These are phyloP conservation scores for Brassica cretica DNA, from an alignment of 345 rosid genomes.

Conservation along the genomic window DNA sequence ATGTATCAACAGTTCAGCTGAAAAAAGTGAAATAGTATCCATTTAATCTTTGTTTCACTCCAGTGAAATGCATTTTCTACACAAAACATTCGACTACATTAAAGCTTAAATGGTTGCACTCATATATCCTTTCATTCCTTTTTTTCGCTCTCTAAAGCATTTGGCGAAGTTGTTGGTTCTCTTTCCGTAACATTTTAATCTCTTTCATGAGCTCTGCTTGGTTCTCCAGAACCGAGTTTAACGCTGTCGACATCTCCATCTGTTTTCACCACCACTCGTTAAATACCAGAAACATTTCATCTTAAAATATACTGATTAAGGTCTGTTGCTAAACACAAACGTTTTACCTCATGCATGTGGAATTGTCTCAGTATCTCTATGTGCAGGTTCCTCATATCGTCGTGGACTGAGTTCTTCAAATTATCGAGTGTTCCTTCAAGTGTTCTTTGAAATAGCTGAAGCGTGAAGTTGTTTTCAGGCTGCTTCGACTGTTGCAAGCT, in stretches of 20 bases:
- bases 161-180: constrained; percentile 74
- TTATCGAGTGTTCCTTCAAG: constrained; percentile 83
- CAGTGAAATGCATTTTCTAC: neutral
- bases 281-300: neutral
- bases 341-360: constrained; percentile 88
- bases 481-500: constrained; percentile 38
- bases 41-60: neutral
- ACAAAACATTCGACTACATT: neutral
- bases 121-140: constrained; percentile 2
- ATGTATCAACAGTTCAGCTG: neutral
- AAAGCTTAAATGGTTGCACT: neutral
- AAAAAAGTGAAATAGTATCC: neutral
- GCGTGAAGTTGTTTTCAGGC: constrained; percentile 64
- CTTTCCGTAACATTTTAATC: constrained; percentile 64
- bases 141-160: constrained; percentile 50
- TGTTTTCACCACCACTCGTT: constrained; percentile 32
- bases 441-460: constrained; percentile 86
- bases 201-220: constrained; percentile 80
- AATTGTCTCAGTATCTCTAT: constrained; percentile 89
- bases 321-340: neutral
- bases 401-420: constrained; percentile 84
- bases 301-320: neutral
- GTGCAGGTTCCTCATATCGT: constrained; percentile 89
- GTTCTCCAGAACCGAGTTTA: constrained; percentile 66
- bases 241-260: constrained; percentile 61